Evolutionary conservation across 441 rosid genomes (phyloP).

Genomic region (Geranium incanum): DNA sequence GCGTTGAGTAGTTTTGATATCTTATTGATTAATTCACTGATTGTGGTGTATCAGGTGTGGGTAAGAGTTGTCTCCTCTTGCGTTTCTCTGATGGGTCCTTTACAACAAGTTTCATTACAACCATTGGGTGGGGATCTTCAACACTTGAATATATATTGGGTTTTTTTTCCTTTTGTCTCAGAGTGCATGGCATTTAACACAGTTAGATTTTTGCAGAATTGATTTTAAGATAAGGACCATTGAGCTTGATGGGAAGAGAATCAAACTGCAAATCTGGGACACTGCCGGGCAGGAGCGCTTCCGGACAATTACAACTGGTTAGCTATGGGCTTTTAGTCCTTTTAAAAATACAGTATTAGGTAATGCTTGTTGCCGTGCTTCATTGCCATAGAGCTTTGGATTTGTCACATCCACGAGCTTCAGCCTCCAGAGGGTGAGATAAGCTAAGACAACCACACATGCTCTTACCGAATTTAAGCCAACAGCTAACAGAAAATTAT

Average conservation of each 20-base stretch:
- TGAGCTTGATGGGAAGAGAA: slow-evolving; percentile 91
- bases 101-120: slow-evolving; percentile 93
- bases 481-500: not conserved
- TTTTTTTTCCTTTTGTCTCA: not conserved
- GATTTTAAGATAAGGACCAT: slow-evolving; percentile 97
- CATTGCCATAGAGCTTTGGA: not conserved
- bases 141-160: not conserved
- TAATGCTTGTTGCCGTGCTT: not conserved
- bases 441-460: not conserved
- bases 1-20: not conserved
- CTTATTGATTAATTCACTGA: slow-evolving; percentile 6
- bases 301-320: slow-evolving; percentile 96
- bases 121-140: slow-evolving; percentile 60
- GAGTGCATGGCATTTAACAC: not conserved
- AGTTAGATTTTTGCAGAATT: slow-evolving; percentile 35
- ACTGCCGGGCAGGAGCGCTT: slow-evolving; percentile 99
- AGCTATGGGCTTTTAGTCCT: not conserved
- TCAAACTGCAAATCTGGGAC: slow-evolving; percentile 97
- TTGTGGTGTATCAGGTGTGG: slow-evolving; percentile 55
- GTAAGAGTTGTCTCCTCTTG: slow-evolving; percentile 98
- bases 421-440: not conserved
- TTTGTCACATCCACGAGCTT: not conserved
- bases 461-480: not conserved
- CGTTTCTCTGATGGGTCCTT: slow-evolving; percentile 98
- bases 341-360: not conserved